These are phyloP conservation scores for Gynostemma pentaphyllum DNA, from an alignment of 306 rosid genomes.

Conservation along the genomic window DNA sequence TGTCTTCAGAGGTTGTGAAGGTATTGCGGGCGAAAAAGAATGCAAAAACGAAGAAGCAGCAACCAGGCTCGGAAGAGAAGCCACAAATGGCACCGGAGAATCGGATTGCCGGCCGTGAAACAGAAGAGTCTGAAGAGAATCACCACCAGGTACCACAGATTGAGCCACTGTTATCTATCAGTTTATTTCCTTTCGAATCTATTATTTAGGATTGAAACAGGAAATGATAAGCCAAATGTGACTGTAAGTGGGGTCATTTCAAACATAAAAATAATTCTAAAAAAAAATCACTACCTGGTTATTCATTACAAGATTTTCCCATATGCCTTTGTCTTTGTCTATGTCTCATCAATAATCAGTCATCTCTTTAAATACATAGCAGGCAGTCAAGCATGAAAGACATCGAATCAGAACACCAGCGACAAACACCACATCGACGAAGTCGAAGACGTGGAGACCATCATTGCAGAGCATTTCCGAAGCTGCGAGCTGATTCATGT, in stretches of 20 bases:
- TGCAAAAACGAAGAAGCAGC: constrained; percentile 60
- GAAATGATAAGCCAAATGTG: not conserved
- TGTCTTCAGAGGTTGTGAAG: constrained; percentile 61
- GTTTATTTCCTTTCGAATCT: not conserved
- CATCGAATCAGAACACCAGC: constrained; percentile 34
- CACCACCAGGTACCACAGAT: constrained; percentile 34
- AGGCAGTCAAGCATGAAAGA: constrained; percentile 58
- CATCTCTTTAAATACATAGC: constrained; percentile 1
- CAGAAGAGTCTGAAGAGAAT: constrained; percentile 25
- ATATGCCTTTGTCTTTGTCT: no score
- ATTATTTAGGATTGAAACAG: not conserved
- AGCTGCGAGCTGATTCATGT: constrained; percentile 31
- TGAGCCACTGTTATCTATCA: not conserved
- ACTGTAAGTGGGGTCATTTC: not conserved
- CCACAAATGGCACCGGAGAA: constrained; percentile 9
- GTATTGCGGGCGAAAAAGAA: constrained; percentile 77
- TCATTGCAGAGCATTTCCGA: constrained; percentile 87
- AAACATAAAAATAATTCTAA: not conserved
- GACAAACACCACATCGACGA: constrained; percentile 29
- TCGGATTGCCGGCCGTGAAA: constrained; percentile 18
- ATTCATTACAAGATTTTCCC: no score
- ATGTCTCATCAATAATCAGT: no score
- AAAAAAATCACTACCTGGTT: not conserved
- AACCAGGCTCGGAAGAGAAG: constrained; percentile 25
- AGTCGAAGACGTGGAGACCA: constrained; percentile 82